Percentiles rank a stretch among this genome's conserved stretches.
phyloP scores from a whole-genome alignment of 345 rosid species.

The Barbarea vulgaris region DNA sequence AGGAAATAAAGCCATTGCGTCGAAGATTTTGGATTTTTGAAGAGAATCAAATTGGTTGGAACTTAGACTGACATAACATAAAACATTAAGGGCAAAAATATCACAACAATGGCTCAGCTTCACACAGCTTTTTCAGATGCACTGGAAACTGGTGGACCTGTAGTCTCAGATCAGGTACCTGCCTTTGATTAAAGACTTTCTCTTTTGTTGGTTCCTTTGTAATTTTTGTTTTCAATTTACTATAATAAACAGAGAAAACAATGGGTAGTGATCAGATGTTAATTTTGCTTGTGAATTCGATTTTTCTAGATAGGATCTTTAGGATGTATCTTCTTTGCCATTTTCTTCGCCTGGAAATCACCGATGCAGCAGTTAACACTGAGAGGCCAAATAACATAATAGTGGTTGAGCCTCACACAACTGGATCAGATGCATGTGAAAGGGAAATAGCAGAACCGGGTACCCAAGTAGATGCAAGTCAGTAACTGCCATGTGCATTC shows the following conservation, averaged over 20 bases:
- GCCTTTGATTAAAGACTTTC: neutral
- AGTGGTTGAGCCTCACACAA: too few species aligned
- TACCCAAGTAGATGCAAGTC: too few species aligned
- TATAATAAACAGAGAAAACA: neutral
- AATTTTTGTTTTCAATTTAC: neutral
- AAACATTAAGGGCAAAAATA: slow-evolving; percentile 20
- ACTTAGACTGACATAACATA: slow-evolving; percentile 23
- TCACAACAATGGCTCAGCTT: slow-evolving; percentile 16
- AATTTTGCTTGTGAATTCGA: neutral
- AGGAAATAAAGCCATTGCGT: too few species aligned
- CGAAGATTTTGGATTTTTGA: too few species aligned
- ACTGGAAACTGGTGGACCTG: slow-evolving; percentile 10
- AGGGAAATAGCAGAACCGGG: too few species aligned
- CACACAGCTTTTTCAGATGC: slow-evolving; percentile 20
- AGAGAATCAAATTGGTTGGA: slow-evolving; percentile 16
- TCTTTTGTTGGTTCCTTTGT: slow-evolving; percentile 5
- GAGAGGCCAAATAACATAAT: too few species aligned
- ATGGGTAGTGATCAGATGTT: slow-evolving; percentile 4
- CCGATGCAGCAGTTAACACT: too few species aligned
- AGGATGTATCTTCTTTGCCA: too few species aligned
- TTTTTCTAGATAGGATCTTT: too few species aligned
- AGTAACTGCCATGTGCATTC: too few species aligned
- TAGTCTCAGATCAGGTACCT: slow-evolving; percentile 11
- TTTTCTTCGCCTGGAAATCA: too few species aligned
- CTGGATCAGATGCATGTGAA: too few species aligned